Base-by-base conservation (phyloP, 2,329 filamentous ascomycete species). In the Neonectria ditissima region DNA sequence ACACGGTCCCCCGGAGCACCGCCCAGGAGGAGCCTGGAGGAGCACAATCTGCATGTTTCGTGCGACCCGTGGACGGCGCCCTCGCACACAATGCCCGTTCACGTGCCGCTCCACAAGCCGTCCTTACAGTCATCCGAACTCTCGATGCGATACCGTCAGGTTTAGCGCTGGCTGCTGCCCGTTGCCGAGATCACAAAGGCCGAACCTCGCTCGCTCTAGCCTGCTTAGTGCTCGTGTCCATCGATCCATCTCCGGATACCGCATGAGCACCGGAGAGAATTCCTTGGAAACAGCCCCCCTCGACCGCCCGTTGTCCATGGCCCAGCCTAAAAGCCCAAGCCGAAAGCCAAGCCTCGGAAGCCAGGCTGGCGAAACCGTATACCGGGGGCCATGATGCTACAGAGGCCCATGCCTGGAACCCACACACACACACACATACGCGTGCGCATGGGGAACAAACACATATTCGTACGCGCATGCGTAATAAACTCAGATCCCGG, bases 131-230 rank as follows among this genome's bases (percentile, higher is more conserved):
- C 30, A 62, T 43, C 55, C 37, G 45, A 56, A 51, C 51, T 56
- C 41, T n/a, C n/a, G n/a, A n/a, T n/a, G n/a, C n/a, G 28, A 18
- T 28, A n/a, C 20, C 30, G 20, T 16, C 48, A 41, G 22, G 47
- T 62, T 62, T 56, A 41, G 59, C 55, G 24, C 34, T 59, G 56
- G 37, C 53, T 41, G 54, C 48, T 50, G n/a, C 4, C 20, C 28
- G 47, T 41, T 62, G 47, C 59, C 53, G 45, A 50, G 45, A 50
- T 50, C 45, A 50, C 28, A 9, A 50, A 18, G 47, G 47, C 47
- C 47, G 59, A 57, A 52, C 47, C 18, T 62, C 54, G 59, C 54
- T 47, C 53, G 48, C 45, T 52, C 53, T 56, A 56, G 47, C 47
- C 59, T 28, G 20, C 39, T 62, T 62, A 43, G 47, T 51, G 13